Evolutionary conservation across 352 stramenopile species (phyloP), one percentile per base, ranked within the genome.

Genomic region (Pythium aphanidermatum): DNA sequence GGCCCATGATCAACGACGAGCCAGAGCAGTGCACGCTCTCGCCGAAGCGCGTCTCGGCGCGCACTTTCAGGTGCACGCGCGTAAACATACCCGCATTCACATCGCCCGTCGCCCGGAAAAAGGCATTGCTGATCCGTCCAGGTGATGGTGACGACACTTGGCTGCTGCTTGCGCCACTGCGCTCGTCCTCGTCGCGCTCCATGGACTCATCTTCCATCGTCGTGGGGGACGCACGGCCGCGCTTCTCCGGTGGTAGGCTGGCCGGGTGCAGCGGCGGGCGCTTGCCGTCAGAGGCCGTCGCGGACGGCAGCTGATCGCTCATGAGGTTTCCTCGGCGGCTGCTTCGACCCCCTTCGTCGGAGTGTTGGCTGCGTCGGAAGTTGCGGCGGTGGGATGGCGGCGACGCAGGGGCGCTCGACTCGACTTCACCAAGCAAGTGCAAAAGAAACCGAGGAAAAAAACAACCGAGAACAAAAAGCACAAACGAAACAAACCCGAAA

Each of bases 1-100:
- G 77, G 13, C 81, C 81, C 81, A 92, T 92, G 12, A 83, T 68
- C 53, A 91, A 86, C 17, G 78, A 89, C 50, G 81, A 86, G 23
- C 81, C 81, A 2, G 73, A 86, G 51, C 71, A 86, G 49, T 90
- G 78, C 46, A 92, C 66, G 9, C 64, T 78, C 60, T 92, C 81
- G 46, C 81, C 81, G 30, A 88, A 59, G 7, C 78, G 81, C n/a
- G 71, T 87, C 41, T 67, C 57, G 16, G 70, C 79, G 43, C 74
- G 77, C 20, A 92, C 58, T 17, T 70, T 69, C 1, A 92, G 52
- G 48, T 91, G 74, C 35, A 92, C 78, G 37, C 81, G 75, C 35
- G 81, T 92, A 58, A 84, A 92, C 55, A 68, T 91, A 28, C 81
- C 81, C 24, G 72, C 74, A 45, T 92, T 92, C 11, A 89, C 75